These are phyloP conservation scores for Glonium stellatum DNA, from an alignment of 495 filamentous ascomycete species.

Conservation along the genomic window DNA sequence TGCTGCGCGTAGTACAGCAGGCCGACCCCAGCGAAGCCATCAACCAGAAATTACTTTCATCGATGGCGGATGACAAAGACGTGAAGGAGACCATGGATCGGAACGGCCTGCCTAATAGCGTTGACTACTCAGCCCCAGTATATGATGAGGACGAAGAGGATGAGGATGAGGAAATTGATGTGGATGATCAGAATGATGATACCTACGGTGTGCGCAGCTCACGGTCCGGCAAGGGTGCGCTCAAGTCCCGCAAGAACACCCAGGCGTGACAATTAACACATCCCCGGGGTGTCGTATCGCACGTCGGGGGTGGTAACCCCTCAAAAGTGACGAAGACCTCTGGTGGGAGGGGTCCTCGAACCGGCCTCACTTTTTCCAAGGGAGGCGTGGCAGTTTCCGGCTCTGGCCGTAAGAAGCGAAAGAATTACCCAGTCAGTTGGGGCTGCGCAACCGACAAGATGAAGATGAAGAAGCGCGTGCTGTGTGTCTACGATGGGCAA, in stretches of 20 bases:
- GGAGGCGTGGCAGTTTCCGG: constrained; percentile 48
- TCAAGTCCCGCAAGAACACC: constrained; percentile 40
- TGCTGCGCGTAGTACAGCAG: constrained; percentile 93
- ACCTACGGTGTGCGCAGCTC: constrained; percentile 47
- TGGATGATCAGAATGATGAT: constrained; percentile 52
- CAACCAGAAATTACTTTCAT: constrained; percentile 78
- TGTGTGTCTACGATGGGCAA: constrained; percentile 86
- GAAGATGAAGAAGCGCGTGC: constrained; percentile 94
- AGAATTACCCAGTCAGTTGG: constrained; percentile 89
- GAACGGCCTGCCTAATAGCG: constrained; percentile 60
- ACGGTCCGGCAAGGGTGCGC: constrained; percentile 45
- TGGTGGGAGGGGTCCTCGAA: constrained; percentile 35
- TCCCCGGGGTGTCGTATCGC: constrained; percentile 47
- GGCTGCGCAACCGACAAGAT: constrained; percentile 83
- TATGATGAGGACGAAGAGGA: constrained; percentile 52
- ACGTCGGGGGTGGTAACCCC: constrained; percentile 48
- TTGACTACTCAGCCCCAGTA: constrained; percentile 43
- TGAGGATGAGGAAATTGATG: constrained; percentile 58
- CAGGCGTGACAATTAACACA: constrained; percentile 53
- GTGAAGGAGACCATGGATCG: constrained; percentile 79
- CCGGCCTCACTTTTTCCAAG: constrained; percentile 43
- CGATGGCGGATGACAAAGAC: constrained; percentile 73
- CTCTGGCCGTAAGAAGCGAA: constrained; percentile 75
- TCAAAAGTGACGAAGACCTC: constrained; percentile 39
- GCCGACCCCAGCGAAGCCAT: constrained; percentile 93